Base-by-base conservation (phyloP, 176 grass and related monocot genomes). In the Zoysia japonica region DNA sequence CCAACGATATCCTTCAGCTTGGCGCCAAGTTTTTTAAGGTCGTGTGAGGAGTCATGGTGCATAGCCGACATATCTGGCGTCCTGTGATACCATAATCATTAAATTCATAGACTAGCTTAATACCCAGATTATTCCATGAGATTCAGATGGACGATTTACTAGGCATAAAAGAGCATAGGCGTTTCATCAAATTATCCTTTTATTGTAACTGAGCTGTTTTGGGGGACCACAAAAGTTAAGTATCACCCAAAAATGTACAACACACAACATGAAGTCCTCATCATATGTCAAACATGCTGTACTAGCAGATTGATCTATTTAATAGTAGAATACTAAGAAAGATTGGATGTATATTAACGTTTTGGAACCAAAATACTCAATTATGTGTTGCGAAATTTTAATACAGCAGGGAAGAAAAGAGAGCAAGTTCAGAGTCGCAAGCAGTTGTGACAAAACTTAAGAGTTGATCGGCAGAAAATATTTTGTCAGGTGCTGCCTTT, bases 31-130 rank as follows among this genome's bases (percentile, higher is more conserved):
- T 85, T 64, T 78, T 66, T 90, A 61, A 98, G 95, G 82, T 94
- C 92, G 38, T 93, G 85, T 37, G 95, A 92, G 36, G 92, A 72
- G 67, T 98, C 92, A 48, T 94, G 95, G 82, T 98, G 95, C 91
- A 98, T 98, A 44, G 92, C 89, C 46, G 92, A 92, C 95, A 98
- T 91, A 79, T 89, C 74, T 11, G 92, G 95, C 6, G 90, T 98
- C 85, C 95, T 97, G 89, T 55, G 81, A 82, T 81, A 67, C 50
- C 62, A 40, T 7, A 68, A 61, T 60, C 38, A 74, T 44, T 13
- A 19, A 51, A 67, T 74, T 47, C 10, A 72, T 28, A 67, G 72
- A 43, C 12, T 56, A 1, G 1, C 45, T 45, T 6, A n/a, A 42
- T 35, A 51, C 17, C 28, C 55, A 8, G 17, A 19, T n/a, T 57